phyloP scores from a whole-genome alignment of 441 rosid genomes.

The Oxalis stricta region DNA sequence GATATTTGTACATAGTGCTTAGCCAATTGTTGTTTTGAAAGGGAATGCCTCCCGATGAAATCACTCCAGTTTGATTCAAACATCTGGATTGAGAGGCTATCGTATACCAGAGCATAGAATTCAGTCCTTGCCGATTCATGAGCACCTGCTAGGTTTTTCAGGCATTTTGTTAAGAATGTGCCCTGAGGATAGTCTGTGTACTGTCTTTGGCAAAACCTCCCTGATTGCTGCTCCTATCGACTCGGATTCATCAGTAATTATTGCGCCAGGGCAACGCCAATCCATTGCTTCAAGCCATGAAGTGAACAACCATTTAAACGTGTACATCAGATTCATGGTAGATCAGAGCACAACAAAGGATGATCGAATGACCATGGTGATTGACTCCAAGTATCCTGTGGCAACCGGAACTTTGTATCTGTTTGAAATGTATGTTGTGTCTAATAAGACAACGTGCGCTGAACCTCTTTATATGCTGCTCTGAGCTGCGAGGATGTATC shows the following conservation, averaged over 20 bases:
- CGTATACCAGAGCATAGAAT: too few relatives aligned
- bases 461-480: too few relatives aligned
- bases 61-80: too few relatives aligned
- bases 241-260: constrained; percentile 24
- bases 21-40: too few relatives aligned
- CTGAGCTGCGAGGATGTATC: too few relatives aligned
- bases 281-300: constrained; percentile 35
- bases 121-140: too few relatives aligned
- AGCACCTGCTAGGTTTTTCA: too few relatives aligned
- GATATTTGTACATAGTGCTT: too few relatives aligned
- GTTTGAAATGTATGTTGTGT: constrained; percentile 24
- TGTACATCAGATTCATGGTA: constrained; percentile 26
- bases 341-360: constrained; percentile 34
- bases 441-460: constrained; percentile 27
- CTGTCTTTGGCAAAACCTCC: constrained; percentile 22
- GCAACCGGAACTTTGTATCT: constrained; percentile 33
- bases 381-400: constrained; percentile 28
- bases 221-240: constrained; percentile 22
- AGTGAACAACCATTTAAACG: constrained; percentile 29
- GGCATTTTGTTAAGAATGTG: constrained; percentile 31
- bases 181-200: constrained; percentile 25
- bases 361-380: constrained; percentile 26
- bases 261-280: constrained; percentile 18
- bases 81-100: too few relatives aligned
- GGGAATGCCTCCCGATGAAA: too few relatives aligned